A percentile compares a stretch with the other conserved stretches of the same genome.
Evolutionary conservation across 768 basidiomycete genomes (phyloP).

Genomic region (Panellus pusillus): DNA sequence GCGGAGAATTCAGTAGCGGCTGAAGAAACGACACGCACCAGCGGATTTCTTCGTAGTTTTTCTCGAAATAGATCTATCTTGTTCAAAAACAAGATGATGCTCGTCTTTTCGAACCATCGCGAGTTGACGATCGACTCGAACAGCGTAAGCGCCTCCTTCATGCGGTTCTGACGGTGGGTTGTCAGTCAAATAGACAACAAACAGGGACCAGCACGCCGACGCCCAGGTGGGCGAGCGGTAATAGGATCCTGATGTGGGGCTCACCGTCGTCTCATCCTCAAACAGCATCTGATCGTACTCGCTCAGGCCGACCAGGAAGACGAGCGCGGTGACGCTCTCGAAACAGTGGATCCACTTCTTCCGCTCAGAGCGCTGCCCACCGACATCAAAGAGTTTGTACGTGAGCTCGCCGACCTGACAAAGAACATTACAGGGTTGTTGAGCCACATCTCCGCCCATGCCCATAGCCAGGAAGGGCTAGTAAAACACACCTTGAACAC

Average conservation of each 20-base stretch:
- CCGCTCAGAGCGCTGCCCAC: constrained; percentile 84
- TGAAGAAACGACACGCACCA: background rate
- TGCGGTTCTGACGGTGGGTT: constrained; percentile 69
- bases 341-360: constrained; percentile 98
- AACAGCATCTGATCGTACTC: constrained; percentile 98
- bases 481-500: constrained; percentile 60
- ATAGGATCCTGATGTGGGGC: constrained; percentile 34
- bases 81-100: constrained; percentile 44
- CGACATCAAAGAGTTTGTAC: constrained; percentile 91
- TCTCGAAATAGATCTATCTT: constrained; percentile 3
- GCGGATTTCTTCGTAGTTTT: background rate
- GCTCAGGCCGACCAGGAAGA: constrained; percentile 90
- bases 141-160: constrained; percentile 94
- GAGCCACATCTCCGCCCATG: too few relatives aligned
- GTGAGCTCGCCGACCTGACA: constrained; percentile 78
- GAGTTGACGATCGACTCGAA: constrained; percentile 99
- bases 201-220: too few relatives aligned
- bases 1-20: too few relatives aligned
- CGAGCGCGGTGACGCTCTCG: constrained; percentile 90
- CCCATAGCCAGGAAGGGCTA: too few relatives aligned
- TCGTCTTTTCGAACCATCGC: constrained; percentile 94
- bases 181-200: background rate
- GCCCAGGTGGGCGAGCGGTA: background rate
- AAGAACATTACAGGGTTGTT: background rate
- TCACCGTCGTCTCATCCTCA: constrained; percentile 82